Conservation (phyloP, 1,284 basidiomycete species). For the Entoloma clypeatum region DNA sequence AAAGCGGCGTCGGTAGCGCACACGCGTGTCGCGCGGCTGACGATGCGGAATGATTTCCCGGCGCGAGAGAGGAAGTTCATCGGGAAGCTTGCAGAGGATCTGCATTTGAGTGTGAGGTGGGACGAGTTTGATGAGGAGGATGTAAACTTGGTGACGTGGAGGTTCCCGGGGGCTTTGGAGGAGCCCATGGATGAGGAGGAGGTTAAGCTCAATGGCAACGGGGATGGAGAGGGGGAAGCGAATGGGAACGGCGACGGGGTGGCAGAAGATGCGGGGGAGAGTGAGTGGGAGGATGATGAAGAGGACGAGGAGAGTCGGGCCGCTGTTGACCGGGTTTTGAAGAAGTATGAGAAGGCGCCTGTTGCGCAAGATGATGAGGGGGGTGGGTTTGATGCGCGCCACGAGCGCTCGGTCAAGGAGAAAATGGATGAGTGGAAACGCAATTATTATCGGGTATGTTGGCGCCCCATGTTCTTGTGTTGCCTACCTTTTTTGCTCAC, state of each 20-base stretch:
- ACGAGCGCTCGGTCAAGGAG: slow-evolving; percentile 70
- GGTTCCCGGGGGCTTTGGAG: slow-evolving; percentile 47
- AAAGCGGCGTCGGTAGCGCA: slow-evolving; percentile 33
- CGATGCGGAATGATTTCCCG: slow-evolving; percentile 74
- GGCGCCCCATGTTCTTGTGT: background rate
- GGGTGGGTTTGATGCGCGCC: slow-evolving; percentile 72
- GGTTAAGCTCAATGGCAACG: slow-evolving; percentile 13
- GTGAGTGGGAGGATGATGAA: slow-evolving; percentile 37
- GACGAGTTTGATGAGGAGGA: slow-evolving; percentile 88
- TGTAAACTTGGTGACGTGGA: slow-evolving; percentile 65
- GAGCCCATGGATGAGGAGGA: slow-evolving; percentile 19
- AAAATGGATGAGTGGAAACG: slow-evolving; percentile 94
- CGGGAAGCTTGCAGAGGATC: slow-evolving; percentile 64
- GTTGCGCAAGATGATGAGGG: slow-evolving; percentile 65
- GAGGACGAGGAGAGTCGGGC: slow-evolving; percentile 54
- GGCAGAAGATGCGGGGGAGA: slow-evolving; percentile 26
- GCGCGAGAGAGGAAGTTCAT: slow-evolving; percentile 80
- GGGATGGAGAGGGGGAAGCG: slow-evolving; percentile 6
- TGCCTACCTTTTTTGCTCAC: background rate
- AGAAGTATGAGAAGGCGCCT: slow-evolving; percentile 85
- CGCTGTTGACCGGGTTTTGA: slow-evolving; percentile 81
- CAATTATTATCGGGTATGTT: slow-evolving; percentile 79
- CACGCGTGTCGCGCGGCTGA: slow-evolving; percentile 42
- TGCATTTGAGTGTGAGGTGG: slow-evolving; percentile 79
- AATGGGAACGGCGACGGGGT: slow-evolving; percentile 19